Evolutionary conservation across 164 flowering plant genomes (phyloP).

Genomic region (Hamamelis virginiana): DNA sequence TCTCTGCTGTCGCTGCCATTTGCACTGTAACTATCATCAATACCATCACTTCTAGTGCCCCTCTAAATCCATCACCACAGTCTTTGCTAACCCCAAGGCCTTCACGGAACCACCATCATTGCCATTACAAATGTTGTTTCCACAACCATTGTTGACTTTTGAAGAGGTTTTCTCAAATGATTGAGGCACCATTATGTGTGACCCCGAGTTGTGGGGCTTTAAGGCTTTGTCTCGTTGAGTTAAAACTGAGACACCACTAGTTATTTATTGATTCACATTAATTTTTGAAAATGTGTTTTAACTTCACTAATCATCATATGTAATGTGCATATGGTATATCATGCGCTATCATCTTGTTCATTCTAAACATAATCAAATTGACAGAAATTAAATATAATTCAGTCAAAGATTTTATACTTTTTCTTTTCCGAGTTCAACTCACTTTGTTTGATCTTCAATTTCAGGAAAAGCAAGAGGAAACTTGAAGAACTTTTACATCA

Average conservation of each 20-base stretch:
- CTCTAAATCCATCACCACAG: not conserved
- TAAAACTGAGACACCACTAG: no score
- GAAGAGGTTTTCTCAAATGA: not conserved
- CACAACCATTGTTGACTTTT: not conserved
- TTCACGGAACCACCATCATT: not conserved
- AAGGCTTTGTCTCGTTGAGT: no score
- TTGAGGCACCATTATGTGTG: no score
- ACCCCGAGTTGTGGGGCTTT: no score
- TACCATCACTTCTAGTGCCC: not conserved
- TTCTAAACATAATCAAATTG: no score
- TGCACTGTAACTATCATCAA: not conserved
- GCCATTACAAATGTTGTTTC: not conserved
- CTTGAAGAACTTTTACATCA: conserved; percentile 17
- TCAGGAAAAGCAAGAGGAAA: conserved; percentile 15
- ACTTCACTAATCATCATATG: no score
- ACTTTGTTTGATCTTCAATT: conserved; percentile 1
- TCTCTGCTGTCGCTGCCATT: not conserved
- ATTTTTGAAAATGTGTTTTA: no score
- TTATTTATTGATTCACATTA: no score
- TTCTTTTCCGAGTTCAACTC: not conserved
- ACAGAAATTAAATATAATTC: not conserved
- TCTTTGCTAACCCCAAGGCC: not conserved
- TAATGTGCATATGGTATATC: no score
- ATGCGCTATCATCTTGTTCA: no score
- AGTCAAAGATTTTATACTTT: not conserved